Base-by-base conservation (phyloP, 345 rosid species). In the Turritis glabra region DNA sequence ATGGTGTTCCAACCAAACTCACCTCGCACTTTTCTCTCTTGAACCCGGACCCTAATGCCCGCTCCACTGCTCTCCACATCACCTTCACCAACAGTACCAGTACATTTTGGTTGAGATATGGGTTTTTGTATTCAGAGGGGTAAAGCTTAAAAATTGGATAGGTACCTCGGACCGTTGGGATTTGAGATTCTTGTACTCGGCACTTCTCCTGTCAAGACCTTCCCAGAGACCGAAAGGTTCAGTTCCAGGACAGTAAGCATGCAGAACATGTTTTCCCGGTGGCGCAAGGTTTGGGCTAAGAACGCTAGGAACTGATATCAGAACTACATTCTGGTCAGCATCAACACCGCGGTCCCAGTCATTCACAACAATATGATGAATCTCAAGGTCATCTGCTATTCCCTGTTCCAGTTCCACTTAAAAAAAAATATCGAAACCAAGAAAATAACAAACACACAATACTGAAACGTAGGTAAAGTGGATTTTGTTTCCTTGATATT, bases 271-370 rank as follows among this genome's bases (percentile, higher is more conserved):
- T 78, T 93, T 91, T 9, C 94, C 92, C 13, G 89, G 88, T 0
- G 97, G 96, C 41, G 98, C 97, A 62, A 93, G 84, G 69, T 86
- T 84, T 3, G 91, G 90, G 76, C 92, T 91, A 6, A 93, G 87
- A 46, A 83, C 87, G 9, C 91, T 86, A 13, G 97, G 97, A 30
- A 93, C 82, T 27, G 98, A 93, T 72, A 93, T 87, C 57, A 93
- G 83, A 60, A 91, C 96, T 10, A 93, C 97, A 63, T 93, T 93
- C 80, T 93, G 97, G 75, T 89, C 97, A 6, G 93, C 91, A 77
- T 93, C 98, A 18, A 90, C 98, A 77, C 96, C 97, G 56, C 89
- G 76, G 30, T 83, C 86, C 96, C 98, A 91, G 29, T 93, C 93
- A 55, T 93, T 88, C 58, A 91, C 98, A 75, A 89, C 88, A 41